Evolutionary conservation across 352 stramenopile genomes (phyloP), one percentile per base, ranked within the genome.

Genomic region (Pythium biforme): DNA sequence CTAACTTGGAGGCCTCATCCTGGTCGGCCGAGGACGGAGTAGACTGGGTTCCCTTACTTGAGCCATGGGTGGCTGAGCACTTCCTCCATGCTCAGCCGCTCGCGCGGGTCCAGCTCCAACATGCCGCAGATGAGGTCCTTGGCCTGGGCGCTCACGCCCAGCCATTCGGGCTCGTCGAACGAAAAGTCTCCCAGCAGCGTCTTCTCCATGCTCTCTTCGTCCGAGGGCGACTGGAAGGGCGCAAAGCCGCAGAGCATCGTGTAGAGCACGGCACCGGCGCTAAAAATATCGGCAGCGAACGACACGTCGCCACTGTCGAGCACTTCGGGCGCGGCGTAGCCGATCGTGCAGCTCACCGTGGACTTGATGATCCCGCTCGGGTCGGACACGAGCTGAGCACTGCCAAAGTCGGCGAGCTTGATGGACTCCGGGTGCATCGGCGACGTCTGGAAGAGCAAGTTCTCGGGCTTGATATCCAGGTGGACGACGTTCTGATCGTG

Each of bases 401-500:
- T 81, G 1, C 84, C 84, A 73, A 94, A 94, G 71, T 94, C 84
- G 8, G 74, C 76, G 4, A 94, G 59, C 55, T 89, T 89, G 41
- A 90, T 73, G 0, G 73, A 79, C 40, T 85, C 73, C 3, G 76
- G 47, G 40, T 88, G 70, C 29, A 70, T 48, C 19, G 74, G 51
- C 23, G 72, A 83, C 19, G 71, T 63, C 59, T 83, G 86, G 49
- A 94, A 91, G 48, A 92, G 79, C 15, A 94, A 47, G 51, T 94
- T 94, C 55, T 89, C 79, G 2, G 84, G 84, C 67, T 94, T 94
- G 50, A 94, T 83, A 45, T 92, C 84, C 56, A 94, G 48, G 27
- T 94, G 84, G 8, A 92, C 70, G 20, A 94, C 66, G 19, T 68
- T 75, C 14, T 86, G 74, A 15, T 79, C 71, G 51, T 94, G 84